phyloP scores from a whole-genome alignment of 1,284 basidiomycete genomes.

The Entoloma clypeatum region DNA sequence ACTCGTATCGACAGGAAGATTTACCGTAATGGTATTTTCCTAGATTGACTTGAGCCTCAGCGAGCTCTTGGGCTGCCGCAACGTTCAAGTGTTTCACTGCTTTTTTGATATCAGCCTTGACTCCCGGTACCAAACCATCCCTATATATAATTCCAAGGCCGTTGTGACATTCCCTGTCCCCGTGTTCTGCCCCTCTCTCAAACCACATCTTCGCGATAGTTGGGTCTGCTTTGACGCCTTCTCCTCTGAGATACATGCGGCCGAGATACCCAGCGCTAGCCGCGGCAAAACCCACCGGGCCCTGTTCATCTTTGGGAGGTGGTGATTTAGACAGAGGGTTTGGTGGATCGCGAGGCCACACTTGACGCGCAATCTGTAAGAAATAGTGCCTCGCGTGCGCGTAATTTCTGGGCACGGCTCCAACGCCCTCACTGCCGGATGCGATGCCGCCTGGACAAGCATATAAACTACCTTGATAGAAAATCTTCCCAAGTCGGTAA shows the following conservation, averaged over 20 bases:
- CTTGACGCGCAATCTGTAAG: slow-evolving; percentile 68
- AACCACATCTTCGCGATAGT: slow-evolving; percentile 90
- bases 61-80: slow-evolving; percentile 83
- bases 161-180: slow-evolving; percentile 86
- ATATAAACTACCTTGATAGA: slow-evolving; percentile 90
- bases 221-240: slow-evolving; percentile 82
- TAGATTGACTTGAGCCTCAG: slow-evolving; percentile 89
- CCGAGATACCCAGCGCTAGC: slow-evolving; percentile 85
- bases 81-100: slow-evolving; percentile 68
- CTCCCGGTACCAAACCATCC: slow-evolving; percentile 74
- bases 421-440: slow-evolving; percentile 85
- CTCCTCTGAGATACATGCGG: slow-evolving; percentile 91
- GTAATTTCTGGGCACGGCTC: slow-evolving; percentile 74
- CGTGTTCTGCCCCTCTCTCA: slow-evolving; percentile 77
- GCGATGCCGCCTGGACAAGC: slow-evolving; percentile 66
- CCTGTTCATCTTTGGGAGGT: slow-evolving; percentile 51
- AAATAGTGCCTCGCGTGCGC: slow-evolving; percentile 79
- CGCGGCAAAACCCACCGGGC: slow-evolving; percentile 64
- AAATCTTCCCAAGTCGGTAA: slow-evolving; percentile 87
- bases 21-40: slow-evolving; percentile 81
- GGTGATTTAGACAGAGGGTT: slow-evolving; percentile 43
- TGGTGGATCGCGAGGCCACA: slow-evolving; percentile 77
- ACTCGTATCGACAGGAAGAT: slow-evolving; percentile 23
- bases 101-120: slow-evolving; percentile 61
- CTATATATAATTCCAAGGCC: slow-evolving; percentile 89